Evolutionary conservation across 768 basidiomycete genomes (phyloP).

Genomic region (Exsudoporus frostii): DNA sequence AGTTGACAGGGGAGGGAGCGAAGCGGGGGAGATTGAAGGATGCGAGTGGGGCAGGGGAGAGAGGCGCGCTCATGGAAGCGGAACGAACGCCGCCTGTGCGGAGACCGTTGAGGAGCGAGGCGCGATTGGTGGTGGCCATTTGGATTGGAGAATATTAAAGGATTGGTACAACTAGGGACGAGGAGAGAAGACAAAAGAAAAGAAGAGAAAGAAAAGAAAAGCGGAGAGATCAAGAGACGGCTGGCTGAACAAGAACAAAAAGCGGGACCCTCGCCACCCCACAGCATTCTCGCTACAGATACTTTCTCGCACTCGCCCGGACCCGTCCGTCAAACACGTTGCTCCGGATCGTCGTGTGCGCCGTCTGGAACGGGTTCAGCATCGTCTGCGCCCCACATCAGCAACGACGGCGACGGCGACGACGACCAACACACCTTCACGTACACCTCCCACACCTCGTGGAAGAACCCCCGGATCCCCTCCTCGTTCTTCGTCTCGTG

Average conservation of each 20-base stretch:
- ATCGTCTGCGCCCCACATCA: slow-evolving; percentile 52
- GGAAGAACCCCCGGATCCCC: slow-evolving; percentile 88
- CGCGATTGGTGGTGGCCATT: slow-evolving; percentile 59
- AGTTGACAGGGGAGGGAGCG: slow-evolving; percentile 40
- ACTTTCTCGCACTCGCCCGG: slow-evolving; percentile 80
- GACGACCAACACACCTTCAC: slow-evolving; percentile 66
- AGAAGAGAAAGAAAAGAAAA: slow-evolving; percentile 19
- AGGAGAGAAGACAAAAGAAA: slow-evolving; percentile 8
- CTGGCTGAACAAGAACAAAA: slow-evolving; percentile 21
- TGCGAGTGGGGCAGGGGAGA: slow-evolving; percentile 61
- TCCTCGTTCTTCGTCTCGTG: slow-evolving; percentile 98
- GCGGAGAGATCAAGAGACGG: slow-evolving; percentile 7
- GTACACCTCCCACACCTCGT: slow-evolving; percentile 96
- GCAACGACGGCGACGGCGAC: background rate
- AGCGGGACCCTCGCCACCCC: slow-evolving; percentile 16
- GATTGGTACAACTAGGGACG: slow-evolving; percentile 20
- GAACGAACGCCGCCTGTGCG: slow-evolving; percentile 89
- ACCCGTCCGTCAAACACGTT: slow-evolving; percentile 80
- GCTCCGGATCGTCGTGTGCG: slow-evolving; percentile 80
- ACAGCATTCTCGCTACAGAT: slow-evolving; percentile 45
- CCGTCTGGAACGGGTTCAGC: slow-evolving; percentile 95
- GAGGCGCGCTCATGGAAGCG: slow-evolving; percentile 54
- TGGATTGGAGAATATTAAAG: slow-evolving; percentile 14
- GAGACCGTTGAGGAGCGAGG: slow-evolving; percentile 84
- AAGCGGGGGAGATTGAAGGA: slow-evolving; percentile 66